Percentiles rank a stretch among this genome's conserved stretches.
Conservation (phyloP, 1,284 basidiomycete genomes). For the Marasmius sp. region DNA sequence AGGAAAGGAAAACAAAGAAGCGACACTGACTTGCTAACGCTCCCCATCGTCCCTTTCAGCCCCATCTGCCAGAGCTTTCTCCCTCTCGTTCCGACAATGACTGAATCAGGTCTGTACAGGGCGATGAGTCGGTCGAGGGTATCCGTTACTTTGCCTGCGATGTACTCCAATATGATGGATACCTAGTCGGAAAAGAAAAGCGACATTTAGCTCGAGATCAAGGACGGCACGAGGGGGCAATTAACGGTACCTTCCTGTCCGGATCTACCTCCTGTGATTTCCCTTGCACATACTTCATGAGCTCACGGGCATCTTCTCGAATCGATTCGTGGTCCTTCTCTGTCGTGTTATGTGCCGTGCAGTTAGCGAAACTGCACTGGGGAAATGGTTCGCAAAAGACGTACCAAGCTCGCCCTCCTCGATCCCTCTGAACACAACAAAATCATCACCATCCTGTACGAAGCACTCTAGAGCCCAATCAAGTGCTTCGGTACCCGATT, state of each 20-base stretch:
- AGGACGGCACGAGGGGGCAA: too few species aligned
- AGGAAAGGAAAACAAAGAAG: too few species aligned
- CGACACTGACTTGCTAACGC: slow-evolving; percentile 53
- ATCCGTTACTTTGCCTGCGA: slow-evolving; percentile 86
- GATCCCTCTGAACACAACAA: slow-evolving; percentile 89
- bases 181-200: slow-evolving; percentile 45
- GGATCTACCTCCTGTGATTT: slow-evolving; percentile 81
- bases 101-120: slow-evolving; percentile 91
- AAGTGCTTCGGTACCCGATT: slow-evolving; percentile 81
- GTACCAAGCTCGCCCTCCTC: slow-evolving; percentile 81
- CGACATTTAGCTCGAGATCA: too few species aligned
- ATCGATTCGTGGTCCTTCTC: slow-evolving; percentile 83
- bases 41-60: slow-evolving; percentile 44
- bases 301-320: slow-evolving; percentile 83
- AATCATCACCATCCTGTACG: slow-evolving; percentile 91
- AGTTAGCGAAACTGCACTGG: too few species aligned
- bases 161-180: slow-evolving; percentile 91
- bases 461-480: slow-evolving; percentile 89
- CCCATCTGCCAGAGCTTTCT: slow-evolving; percentile 33
- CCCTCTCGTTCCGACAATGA: slow-evolving; percentile 92
- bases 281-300: slow-evolving; percentile 81
- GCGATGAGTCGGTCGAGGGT: slow-evolving; percentile 93
- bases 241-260: slow-evolving; percentile 69
- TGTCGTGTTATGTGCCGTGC: too few species aligned
- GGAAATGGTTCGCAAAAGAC: too few species aligned